A percentile compares a stretch with the other conserved stretches of the same genome.
Conservation (phyloP, 257 asterid species). For the Gynochthodes officinalis region DNA sequence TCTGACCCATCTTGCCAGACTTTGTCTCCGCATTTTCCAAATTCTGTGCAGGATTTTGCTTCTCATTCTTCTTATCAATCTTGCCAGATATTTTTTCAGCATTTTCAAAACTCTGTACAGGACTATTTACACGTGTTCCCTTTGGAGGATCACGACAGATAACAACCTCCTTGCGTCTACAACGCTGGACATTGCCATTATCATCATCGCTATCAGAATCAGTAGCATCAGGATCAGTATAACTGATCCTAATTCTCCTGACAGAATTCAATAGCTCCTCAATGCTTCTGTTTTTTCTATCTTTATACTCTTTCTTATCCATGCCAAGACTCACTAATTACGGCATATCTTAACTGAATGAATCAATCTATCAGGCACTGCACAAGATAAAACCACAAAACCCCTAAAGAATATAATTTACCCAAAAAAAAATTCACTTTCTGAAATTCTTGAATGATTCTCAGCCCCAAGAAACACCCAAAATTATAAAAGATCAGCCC, state of each 20-base stretch:
- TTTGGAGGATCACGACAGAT: neutral
- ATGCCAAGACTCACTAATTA: neutral
- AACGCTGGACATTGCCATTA: neutral
- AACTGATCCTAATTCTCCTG: constrained; percentile 22
- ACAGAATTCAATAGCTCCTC: constrained; percentile 6
- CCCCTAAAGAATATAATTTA: neutral
- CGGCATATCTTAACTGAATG: too few relatives aligned
- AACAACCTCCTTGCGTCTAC: constrained; percentile 27
- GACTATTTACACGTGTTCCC: too few relatives aligned
- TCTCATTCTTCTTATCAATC: neutral
- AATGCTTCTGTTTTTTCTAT: neutral
- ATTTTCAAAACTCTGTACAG: neutral
- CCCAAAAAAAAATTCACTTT: neutral
- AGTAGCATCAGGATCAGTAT: constrained; percentile 40
- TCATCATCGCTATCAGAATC: constrained; percentile 29
- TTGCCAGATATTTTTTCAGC: neutral
- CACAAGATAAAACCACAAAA: neutral
- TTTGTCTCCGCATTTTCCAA: neutral
- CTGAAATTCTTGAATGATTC: neutral
- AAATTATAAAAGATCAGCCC: neutral
- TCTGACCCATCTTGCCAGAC: constrained; percentile 1
- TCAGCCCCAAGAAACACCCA: constrained; percentile 21
- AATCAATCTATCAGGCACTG: neutral
- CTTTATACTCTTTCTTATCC: neutral
- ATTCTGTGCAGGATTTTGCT: neutral